Percentiles rank a stretch among this genome's conserved stretches.
Evolutionary conservation across 2,329 filamentous ascomycete species (phyloP).

Genomic region (Aspergillus sp.): DNA sequence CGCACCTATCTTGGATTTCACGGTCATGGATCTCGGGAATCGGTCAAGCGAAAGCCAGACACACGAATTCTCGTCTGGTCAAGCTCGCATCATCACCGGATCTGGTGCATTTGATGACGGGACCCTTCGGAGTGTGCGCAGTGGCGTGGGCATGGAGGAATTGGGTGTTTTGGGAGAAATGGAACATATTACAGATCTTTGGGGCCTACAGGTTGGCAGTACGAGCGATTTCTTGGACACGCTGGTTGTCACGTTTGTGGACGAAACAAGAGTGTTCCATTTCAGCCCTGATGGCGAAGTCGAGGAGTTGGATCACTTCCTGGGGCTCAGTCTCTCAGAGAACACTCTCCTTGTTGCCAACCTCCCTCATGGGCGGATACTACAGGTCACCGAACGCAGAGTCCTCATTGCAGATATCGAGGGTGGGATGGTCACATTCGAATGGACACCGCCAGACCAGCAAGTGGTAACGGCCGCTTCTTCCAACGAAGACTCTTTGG

Average conservation of each 20-base stretch:
- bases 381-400: conserved; percentile 65
- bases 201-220: conserved; percentile 52
- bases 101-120: conserved; percentile 87
- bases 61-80: conserved; percentile 89
- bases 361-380: conserved; percentile 51
- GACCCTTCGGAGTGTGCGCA: conserved; percentile 78
- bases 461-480: conserved; percentile 67
- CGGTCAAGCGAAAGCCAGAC: conserved; percentile 67
- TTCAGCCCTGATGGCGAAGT: conserved; percentile 69
- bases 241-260: conserved; percentile 69
- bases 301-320: conserved; percentile 73
- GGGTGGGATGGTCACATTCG: conserved; percentile 36
- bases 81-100: conserved; percentile 85
- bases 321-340: conserved; percentile 58
- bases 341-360: conserved; percentile 65
- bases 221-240: conserved; percentile 48
- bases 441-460: conserved; percentile 38
- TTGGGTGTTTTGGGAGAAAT: conserved; percentile 73
- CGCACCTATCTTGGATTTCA: conserved; percentile 85
- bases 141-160: conserved; percentile 86
- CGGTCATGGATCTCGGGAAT: conserved; percentile 91
- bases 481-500: conserved; percentile 57
- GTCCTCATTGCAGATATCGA: conserved; percentile 54
- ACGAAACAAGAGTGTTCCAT: conserved; percentile 71
- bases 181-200: conserved; percentile 62